Percentiles rank a stretch among this genome's conserved stretches.
These are phyloP conservation scores for Gremmenia infestans DNA, from an alignment of 2,329 filamentous ascomycete species.

Conservation along the genomic window DNA sequence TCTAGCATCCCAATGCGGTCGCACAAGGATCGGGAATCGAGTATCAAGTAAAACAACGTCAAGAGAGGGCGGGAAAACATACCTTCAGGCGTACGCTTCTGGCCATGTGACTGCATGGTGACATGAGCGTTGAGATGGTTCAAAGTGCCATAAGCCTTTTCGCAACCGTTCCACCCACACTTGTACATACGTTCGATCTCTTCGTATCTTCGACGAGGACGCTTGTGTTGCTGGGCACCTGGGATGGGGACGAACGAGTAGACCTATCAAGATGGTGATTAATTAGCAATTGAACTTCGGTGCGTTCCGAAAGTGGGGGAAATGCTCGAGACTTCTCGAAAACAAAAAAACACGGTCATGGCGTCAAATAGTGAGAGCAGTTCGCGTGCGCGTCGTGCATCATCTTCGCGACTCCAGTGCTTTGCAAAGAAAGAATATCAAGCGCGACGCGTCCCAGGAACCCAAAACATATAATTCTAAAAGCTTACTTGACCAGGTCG, in stretches of 20 bases:
- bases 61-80: conserved; percentile 36
- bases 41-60: neutral
- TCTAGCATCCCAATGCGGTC: neutral
- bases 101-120: conserved; percentile 95
- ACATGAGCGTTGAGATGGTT: conserved; percentile 98
- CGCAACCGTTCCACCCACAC: conserved; percentile 96
- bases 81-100: conserved; percentile 97
- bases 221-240: conserved; percentile 94
- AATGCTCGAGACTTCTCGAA: conserved; percentile 8
- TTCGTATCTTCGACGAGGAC: conserved; percentile 87
- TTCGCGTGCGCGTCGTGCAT: neutral
- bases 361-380: neutral
- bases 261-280: conserved; percentile 55
- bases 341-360: neutral
- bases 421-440: neutral
- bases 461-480: conserved; percentile 1
- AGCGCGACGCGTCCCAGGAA: neutral
- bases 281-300: neutral
- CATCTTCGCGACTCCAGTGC: neutral
- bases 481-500: conserved; percentile 56
- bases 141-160: conserved; percentile 96
- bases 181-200: conserved; percentile 99
- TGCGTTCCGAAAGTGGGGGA: neutral
- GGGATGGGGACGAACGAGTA: conserved; percentile 98
- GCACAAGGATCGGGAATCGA: neutral